Evolutionary conservation across 2,329 filamentous ascomycete species (phyloP).

Genomic region (Penicillium aurantiogriseum): DNA sequence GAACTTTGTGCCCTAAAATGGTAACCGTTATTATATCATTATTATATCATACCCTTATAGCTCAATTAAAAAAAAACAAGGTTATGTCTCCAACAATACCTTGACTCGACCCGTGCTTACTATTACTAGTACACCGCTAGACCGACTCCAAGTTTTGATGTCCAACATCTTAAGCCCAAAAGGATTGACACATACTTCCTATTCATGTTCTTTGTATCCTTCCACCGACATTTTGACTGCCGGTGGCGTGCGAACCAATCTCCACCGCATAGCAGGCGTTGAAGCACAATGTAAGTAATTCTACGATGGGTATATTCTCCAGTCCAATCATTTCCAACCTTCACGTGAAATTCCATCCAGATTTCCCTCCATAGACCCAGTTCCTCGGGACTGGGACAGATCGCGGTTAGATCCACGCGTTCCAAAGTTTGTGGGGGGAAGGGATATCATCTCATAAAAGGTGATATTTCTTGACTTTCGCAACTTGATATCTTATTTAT

Average conservation of each 20-base stretch:
- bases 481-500: background rate
- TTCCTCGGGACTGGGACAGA: slow-evolving; percentile 22
- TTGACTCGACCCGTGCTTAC: background rate
- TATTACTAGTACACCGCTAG: slow-evolving; percentile 2
- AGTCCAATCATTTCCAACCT: background rate
- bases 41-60: background rate
- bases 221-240: background rate
- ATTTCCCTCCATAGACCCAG: background rate
- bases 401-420: slow-evolving; percentile 26
- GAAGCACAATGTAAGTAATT: background rate
- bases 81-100: background rate
- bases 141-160: background rate
- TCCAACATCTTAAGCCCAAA: background rate
- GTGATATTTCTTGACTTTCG: background rate
- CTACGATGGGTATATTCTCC: background rate
- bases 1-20: background rate
- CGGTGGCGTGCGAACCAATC: background rate
- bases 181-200: background rate
- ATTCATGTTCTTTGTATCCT: background rate
- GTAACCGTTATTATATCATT: background rate
- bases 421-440: slow-evolving; percentile 1
- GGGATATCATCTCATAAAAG: background rate
- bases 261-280: background rate
- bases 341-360: background rate
- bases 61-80: background rate